These are phyloP conservation scores for Meredithiella fracta DNA, from an alignment of 2,329 filamentous ascomycete genomes.

Conservation along the genomic window DNA sequence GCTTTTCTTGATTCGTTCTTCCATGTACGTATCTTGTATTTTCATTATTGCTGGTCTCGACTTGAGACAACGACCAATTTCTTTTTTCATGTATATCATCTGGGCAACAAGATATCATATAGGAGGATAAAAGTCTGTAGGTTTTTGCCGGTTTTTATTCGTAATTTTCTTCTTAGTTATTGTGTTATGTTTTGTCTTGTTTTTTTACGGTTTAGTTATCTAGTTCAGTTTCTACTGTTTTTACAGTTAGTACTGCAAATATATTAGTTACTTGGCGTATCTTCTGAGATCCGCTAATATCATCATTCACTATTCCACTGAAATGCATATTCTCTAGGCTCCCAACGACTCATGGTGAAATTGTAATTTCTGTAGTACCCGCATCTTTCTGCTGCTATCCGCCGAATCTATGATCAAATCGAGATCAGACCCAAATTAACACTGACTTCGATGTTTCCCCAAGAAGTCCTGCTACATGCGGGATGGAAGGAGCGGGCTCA, in stretches of 20 bases:
- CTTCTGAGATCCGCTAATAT: too few species aligned
- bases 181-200: not conserved
- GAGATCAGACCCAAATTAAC: not conserved
- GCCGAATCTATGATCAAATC: not conserved
- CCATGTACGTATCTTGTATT: too few species aligned
- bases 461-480: not conserved
- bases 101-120: conserved; percentile 6
- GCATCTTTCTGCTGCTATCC: not conserved
- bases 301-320: too few species aligned
- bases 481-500: not conserved
- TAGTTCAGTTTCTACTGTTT: not conserved
- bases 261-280: not conserved
- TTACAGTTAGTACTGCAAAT: not conserved
- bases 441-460: not conserved
- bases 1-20: not conserved
- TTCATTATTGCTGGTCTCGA: too few species aligned
- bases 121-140: not conserved
- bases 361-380: not conserved
- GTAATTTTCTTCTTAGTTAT: not conserved
- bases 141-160: not conserved
- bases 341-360: not conserved
- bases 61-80: not conserved
- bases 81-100: conserved; percentile 5
- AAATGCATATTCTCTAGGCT: too few species aligned
- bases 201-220: not conserved